phyloP scores from a whole-genome alignment of 257 asterid genomes.

The Dorcoceras hygrometricum region DNA sequence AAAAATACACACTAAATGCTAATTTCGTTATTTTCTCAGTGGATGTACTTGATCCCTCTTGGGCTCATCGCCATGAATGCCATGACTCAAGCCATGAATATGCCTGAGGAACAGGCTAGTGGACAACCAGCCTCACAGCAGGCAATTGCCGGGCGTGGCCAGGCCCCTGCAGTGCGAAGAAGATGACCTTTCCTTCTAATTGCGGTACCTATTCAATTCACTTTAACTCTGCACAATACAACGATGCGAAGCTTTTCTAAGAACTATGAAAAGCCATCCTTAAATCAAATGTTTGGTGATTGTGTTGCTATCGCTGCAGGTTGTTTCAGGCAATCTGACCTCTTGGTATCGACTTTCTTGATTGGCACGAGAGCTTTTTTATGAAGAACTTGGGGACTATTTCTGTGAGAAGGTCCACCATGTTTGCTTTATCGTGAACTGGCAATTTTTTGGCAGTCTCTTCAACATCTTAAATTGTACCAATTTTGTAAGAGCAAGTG shows the following conservation, averaged over 20 bases:
- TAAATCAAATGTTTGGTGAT: background rate
- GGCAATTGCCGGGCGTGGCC: conserved; percentile 65
- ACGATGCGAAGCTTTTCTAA: background rate
- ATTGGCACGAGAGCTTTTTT: conserved; percentile 4
- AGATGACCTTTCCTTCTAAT: conserved; percentile 40
- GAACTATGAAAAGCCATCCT: background rate
- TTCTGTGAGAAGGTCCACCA: conserved; percentile 1
- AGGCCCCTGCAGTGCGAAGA: conserved; percentile 71
- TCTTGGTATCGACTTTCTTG: conserved; percentile 4
- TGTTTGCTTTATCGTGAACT: conserved; percentile 6
- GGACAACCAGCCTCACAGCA: conserved; percentile 76
- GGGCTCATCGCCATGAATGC: conserved; percentile 94
- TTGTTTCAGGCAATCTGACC: background rate
- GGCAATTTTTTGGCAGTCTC: background rate
- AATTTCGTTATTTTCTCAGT: conserved; percentile 45
- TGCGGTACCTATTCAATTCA: conserved; percentile 24
- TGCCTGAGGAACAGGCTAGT: conserved; percentile 74
- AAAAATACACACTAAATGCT: background rate
- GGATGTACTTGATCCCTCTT: conserved; percentile 97
- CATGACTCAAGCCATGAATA: conserved; percentile 90
- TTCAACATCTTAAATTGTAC: background rate
- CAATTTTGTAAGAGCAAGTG: conserved; percentile 14
- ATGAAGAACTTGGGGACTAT: conserved; percentile 2
- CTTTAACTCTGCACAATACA: background rate
- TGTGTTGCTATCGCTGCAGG: conserved; percentile 14